Conservation (phyloP, 1,284 basidiomycete genomes). For the Stereum hirsutum region DNA sequence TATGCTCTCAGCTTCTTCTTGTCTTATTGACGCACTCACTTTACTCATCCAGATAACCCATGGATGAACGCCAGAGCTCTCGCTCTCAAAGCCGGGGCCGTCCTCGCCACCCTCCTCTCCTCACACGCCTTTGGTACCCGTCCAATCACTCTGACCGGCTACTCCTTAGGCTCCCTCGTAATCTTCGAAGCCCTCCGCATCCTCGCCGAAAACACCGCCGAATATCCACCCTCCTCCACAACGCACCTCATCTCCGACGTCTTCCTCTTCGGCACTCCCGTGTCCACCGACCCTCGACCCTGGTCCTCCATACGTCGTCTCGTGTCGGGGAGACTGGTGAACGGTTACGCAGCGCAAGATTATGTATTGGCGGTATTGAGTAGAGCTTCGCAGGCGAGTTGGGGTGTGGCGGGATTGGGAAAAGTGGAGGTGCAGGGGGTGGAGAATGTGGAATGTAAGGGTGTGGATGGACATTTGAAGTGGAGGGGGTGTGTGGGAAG, state of each 20-base stretch:
- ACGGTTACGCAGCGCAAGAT: slow-evolving; percentile 62
- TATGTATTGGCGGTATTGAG: slow-evolving; percentile 72
- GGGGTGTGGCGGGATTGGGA: slow-evolving; percentile 62
- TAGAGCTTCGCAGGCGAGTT: slow-evolving; percentile 52
- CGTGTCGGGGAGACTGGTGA: slow-evolving; percentile 63
- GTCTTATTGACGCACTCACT: no score
- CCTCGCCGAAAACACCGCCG: slow-evolving; percentile 25
- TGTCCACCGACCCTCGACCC: slow-evolving; percentile 39
- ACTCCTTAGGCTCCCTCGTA: slow-evolving; percentile 46
- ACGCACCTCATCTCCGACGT: slow-evolving; percentile 61
- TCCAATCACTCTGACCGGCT: slow-evolving; percentile 46
- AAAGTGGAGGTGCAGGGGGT: slow-evolving; percentile 57
- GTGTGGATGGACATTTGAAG: slow-evolving; percentile 44
- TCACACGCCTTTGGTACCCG: slow-evolving; percentile 46
- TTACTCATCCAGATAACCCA: slow-evolving; percentile 36
- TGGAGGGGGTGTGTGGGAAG: slow-evolving; percentile 45
- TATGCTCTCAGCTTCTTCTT: slow-evolving; percentile 1
- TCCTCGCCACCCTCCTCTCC: slow-evolving; percentile 42
- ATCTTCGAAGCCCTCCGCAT: slow-evolving; percentile 39
- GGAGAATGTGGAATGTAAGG: slow-evolving; percentile 56
- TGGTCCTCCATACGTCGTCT: slow-evolving; percentile 63
- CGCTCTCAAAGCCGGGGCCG: slow-evolving; percentile 44
- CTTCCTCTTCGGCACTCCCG: slow-evolving; percentile 65
- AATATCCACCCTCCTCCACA: slow-evolving; percentile 33
- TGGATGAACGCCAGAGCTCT: slow-evolving; percentile 48